Percentiles rank a stretch among this genome's conserved stretches.
phyloP scores from a whole-genome alignment of 306 rosid species.

The Geum urbanum region DNA sequence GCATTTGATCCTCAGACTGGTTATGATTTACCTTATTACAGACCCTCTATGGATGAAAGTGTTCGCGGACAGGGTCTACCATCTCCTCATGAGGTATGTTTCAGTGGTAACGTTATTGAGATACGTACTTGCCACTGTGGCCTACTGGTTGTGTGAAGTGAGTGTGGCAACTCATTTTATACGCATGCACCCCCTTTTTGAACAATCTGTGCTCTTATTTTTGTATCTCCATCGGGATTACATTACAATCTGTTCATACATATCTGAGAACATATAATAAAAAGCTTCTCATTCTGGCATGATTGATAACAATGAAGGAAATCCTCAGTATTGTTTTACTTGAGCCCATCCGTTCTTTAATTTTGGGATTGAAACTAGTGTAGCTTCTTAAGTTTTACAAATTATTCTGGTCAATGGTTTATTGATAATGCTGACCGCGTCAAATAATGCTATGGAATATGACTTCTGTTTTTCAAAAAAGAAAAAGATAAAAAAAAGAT shows the following conservation, averaged over 20 bases:
- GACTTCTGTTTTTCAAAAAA: not conserved
- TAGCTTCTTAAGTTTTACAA: no score
- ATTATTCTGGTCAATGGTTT: not conserved
- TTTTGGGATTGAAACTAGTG: not conserved
- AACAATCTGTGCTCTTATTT: not conserved
- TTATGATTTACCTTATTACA: constrained; percentile 77
- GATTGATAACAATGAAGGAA: not conserved
- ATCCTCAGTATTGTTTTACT: not conserved
- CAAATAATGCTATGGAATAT: not conserved
- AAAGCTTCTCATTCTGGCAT: not conserved
- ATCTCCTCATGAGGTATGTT: constrained; percentile 73
- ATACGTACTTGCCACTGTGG: not conserved
- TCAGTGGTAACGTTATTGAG: not conserved
- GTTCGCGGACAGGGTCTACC: constrained; percentile 54
- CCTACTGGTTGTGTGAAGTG: not conserved
- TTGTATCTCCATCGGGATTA: not conserved
- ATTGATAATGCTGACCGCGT: not conserved
- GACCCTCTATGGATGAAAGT: constrained; percentile 76
- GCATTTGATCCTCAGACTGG: constrained; percentile 83
- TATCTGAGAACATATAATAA: not conserved
- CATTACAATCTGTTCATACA: not conserved
- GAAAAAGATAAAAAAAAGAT: no score
- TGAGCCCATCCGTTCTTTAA: not conserved
- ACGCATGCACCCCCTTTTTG: not conserved
- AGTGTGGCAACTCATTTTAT: no score